Evolutionary conservation across 1,139 yeast species (phyloP), one percentile per base, ranked within the genome.

Genomic region (Geotrichum phurueaensis): DNA sequence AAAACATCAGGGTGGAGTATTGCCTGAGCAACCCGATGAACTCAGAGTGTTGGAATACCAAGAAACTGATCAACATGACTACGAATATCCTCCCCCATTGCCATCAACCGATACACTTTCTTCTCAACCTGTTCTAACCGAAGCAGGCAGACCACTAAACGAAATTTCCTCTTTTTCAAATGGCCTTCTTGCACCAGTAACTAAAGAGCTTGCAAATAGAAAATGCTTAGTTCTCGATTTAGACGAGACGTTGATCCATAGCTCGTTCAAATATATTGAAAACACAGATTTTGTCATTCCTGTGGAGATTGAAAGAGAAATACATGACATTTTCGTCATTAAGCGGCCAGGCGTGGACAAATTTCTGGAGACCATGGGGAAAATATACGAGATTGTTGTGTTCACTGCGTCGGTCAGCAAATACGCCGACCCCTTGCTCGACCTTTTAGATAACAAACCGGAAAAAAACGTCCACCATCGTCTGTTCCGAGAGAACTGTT

Each of bases 341-440:
- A 94, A 95, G 72, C 83, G 99, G 69, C 99, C 99, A 0, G 99
- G 99, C 0, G 99, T 95, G 57, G 99, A 94, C 74, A 96, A 89
- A 71, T 94, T 95, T 70, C 80, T 94, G 78, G 79, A 78, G 66
- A 81, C 83, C 65, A 96, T 94, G 55, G 96, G 98, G 29, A 81
- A 89, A 72, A 75, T 92, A 71, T 94, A 81, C 72, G 99, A 94
- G 75, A 96, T 94, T 63, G 99, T 95, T 47, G 96, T 94, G 4
- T 94, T 94, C 73, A 94, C 99, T 0, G 99, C 99, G 2, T 87
- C 96, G 49, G 98, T 94, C 20, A 83, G 94, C 68, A 85, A 96
- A 71, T 94, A 94, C 71, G 99, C 99, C 52, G 97, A 94, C 72
- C 99, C 99, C 7, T 79, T 94, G 65, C 80, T 94, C 65, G 96